Evolutionary conservation across 2,329 filamentous ascomycete genomes (phyloP).

Genomic region (Talaromyces piceae): DNA sequence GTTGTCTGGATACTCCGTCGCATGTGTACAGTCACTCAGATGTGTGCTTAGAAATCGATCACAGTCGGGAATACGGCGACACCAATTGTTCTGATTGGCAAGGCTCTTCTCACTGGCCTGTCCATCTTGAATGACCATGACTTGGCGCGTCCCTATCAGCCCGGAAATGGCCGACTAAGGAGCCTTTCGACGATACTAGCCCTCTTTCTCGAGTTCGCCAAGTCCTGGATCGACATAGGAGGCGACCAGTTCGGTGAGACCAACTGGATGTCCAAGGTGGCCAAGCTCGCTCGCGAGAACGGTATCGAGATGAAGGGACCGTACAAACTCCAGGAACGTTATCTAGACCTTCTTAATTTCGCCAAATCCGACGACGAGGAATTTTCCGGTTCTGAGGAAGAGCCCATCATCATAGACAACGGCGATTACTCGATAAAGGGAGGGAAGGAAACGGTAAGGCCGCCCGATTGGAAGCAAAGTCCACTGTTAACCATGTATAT

Average conservation of each 20-base stretch:
- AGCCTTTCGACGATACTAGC: slow-evolving; percentile 4
- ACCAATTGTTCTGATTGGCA: slow-evolving; percentile 5
- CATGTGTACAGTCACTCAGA: too few species aligned
- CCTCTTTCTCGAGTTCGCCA: slow-evolving; percentile 3
- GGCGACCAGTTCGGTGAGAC: slow-evolving; percentile 7
- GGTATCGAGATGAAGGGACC: slow-evolving; percentile 4
- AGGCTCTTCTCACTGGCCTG: slow-evolving; percentile 7
- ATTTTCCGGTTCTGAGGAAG: slow-evolving; percentile 2
- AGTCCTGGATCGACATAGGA: background rate
- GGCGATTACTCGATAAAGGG: slow-evolving; percentile 6
- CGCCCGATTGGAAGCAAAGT: background rate
- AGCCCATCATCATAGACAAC: slow-evolving; percentile 2
- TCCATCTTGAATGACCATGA: background rate
- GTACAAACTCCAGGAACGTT: slow-evolving; percentile 1
- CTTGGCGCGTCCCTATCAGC: background rate
- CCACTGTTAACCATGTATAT: background rate
- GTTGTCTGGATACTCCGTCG: background rate
- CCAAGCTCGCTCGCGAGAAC: background rate
- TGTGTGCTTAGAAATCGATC: slow-evolving; percentile 2
- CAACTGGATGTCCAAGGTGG: slow-evolving; percentile 5
- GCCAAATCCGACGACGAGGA: background rate
- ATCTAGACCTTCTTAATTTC: background rate
- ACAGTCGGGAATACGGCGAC: slow-evolving; percentile 3
- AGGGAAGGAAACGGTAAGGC: slow-evolving; percentile 7
- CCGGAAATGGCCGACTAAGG: slow-evolving; percentile 1